phyloP scores from a whole-genome alignment of 2,329 filamentous ascomycete species.

The Trichophyton mentagrophytes region DNA sequence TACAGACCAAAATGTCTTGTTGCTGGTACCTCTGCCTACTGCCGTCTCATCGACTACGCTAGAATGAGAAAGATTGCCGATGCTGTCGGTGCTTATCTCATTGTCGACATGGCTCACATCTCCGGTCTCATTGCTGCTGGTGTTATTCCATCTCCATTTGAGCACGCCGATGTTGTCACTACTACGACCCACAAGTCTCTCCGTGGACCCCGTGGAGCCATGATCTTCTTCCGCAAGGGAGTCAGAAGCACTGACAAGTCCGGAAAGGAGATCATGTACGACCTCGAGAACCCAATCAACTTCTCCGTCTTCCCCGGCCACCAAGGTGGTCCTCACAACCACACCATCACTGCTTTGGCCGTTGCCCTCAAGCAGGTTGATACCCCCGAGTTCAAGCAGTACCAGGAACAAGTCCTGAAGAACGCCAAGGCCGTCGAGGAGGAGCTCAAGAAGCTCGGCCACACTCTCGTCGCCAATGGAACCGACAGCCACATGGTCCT shows the following conservation, averaged over 20 bases:
- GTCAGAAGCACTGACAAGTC: constrained; percentile 77
- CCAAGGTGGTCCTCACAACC: constrained; percentile 96
- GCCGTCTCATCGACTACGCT: constrained; percentile 87
- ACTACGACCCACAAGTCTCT: constrained; percentile 98
- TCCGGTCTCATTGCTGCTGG: constrained; percentile 87
- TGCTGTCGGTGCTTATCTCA: constrained; percentile 80
- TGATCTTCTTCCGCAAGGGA: constrained; percentile 97
- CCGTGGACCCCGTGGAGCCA: constrained; percentile 82
- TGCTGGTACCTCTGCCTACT: constrained; percentile 90
- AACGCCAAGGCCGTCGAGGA: constrained; percentile 81
- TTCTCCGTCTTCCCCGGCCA: constrained; percentile 94
- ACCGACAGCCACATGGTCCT: constrained; percentile 97
- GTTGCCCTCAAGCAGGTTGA: constrained; percentile 92
- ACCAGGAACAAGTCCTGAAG: constrained; percentile 78
- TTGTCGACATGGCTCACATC: constrained; percentile 96
- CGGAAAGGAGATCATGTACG: constrained; percentile 72
- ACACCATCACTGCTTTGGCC: constrained; percentile 91
- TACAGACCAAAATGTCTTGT: constrained; percentile 95
- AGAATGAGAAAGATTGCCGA: constrained; percentile 83
- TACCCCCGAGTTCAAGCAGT: constrained; percentile 76
- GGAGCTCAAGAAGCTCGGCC: constrained; percentile 57
- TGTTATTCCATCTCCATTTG: constrained; percentile 81
- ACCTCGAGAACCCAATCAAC: constrained; percentile 90
- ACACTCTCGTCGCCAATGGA: constrained; percentile 82
- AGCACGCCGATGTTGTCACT: constrained; percentile 83